These are phyloP conservation scores for Globisporangium cederbergense DNA, from an alignment of 352 stramenopile genomes.

Conservation along the genomic window DNA sequence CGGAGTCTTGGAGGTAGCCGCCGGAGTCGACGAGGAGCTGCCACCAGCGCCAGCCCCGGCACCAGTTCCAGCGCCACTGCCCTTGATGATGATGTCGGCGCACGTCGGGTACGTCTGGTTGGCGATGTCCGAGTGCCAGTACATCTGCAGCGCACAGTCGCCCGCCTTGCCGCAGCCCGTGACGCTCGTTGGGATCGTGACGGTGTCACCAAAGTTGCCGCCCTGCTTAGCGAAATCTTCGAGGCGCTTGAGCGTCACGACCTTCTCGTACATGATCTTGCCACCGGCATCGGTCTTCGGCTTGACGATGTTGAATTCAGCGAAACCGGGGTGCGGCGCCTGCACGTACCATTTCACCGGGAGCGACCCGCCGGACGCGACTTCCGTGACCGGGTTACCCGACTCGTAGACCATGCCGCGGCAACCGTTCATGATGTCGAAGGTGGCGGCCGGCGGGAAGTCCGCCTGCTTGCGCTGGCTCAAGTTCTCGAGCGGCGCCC, in stretches of 20 bases:
- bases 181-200: constrained; percentile 40
- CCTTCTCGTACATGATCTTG: constrained; percentile 48
- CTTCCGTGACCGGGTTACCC: constrained; percentile 36
- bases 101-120: constrained; percentile 65
- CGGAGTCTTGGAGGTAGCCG: too few species aligned
- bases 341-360: constrained; percentile 49
- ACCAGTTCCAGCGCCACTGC: constrained; percentile 1
- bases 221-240: constrained; percentile 30
- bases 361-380: constrained; percentile 38
- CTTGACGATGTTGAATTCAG: constrained; percentile 56
- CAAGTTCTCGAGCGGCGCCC: constrained; percentile 52
- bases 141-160: constrained; percentile 59
- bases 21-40: too few species aligned
- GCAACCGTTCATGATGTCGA: constrained; percentile 60
- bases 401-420: constrained; percentile 53
- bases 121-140: constrained; percentile 56
- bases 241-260: constrained; percentile 6
- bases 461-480: constrained; percentile 44
- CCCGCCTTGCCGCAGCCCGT: constrained; percentile 37
- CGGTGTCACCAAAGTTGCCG: constrained; percentile 25
- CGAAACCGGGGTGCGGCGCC: constrained; percentile 47
- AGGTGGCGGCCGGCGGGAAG: constrained; percentile 34
- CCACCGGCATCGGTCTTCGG: constrained; percentile 33
- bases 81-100: constrained; percentile 11
- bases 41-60: too few species aligned